A percentile compares a stretch with the other conserved stretches of the same genome.
These are phyloP conservation scores for Pleurotus platypus DNA, from an alignment of 768 basidiomycete genomes.

Conservation along the genomic window DNA sequence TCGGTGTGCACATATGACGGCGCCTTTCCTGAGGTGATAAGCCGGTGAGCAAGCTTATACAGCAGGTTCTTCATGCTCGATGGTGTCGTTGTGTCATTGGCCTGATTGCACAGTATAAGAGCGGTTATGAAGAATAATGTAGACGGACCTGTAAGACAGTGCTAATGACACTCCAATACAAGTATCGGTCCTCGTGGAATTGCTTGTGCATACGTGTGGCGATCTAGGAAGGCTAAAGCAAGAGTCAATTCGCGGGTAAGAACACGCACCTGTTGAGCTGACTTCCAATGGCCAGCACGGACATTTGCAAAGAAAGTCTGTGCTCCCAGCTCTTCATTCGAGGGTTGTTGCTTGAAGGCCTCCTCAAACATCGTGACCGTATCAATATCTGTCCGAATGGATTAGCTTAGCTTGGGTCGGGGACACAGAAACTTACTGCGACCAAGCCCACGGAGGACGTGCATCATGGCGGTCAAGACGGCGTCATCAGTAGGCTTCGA, in stretches of 20 bases:
- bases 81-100: conserved; percentile 63
- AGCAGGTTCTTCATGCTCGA: conserved; percentile 62
- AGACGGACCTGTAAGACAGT: conserved; percentile 68
- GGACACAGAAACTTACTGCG: conserved; percentile 40
- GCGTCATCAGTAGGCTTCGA: conserved; percentile 70
- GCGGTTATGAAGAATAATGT: neutral
- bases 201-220: conserved; percentile 81
- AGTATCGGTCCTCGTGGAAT: conserved; percentile 76
- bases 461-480: conserved; percentile 78
- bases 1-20: conserved; percentile 67
- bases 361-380: conserved; percentile 84
- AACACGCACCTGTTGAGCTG: conserved; percentile 66
- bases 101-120: conserved; percentile 38
- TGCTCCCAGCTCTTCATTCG: conserved; percentile 77
- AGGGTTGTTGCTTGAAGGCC: conserved; percentile 77
- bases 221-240: conserved; percentile 39
- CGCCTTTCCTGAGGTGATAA: conserved; percentile 59
- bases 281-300: conserved; percentile 79
- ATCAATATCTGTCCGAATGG: conserved; percentile 53
- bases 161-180: conserved; percentile 82
- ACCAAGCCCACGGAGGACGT: conserved; percentile 75
- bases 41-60: conserved; percentile 73
- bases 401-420: neutral
- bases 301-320: conserved; percentile 87
- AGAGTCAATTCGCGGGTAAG: neutral